Evolutionary conservation across 306 rosid genomes (phyloP), one percentile per base, ranked within the genome.

Genomic region (Cicer yamashitae): DNA sequence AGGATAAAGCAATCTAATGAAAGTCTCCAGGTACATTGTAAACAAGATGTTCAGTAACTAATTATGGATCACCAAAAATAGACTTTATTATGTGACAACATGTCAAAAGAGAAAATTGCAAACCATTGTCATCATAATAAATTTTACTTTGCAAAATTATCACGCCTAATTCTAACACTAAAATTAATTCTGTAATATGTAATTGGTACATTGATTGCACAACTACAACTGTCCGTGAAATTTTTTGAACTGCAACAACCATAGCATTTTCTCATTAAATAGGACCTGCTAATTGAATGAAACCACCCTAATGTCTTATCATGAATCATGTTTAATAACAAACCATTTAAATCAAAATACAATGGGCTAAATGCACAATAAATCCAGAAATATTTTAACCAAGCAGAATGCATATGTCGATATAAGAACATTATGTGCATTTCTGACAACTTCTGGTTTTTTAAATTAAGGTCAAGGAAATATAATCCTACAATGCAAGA

Each of bases 171-270:
- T 46, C 47, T 56, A 77, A 77, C 18, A 15, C 5, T n/a, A 52
- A 3, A 52, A 52, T 67, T 39, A 45, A 1, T 34, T 37, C 43
- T 45, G 34, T 13, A 54, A 57, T 34, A 41, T 56, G 50, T 44
- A 45, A 77, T 65, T 52, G 22, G 59, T 44, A 57, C 50, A 67
- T 77, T 67, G 67, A 76, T n/a, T 76, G 67, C 52, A 76, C 73
- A 54, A 64, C 37, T 41, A 54, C 37, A 76, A 67, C 14, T 20
- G 47, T 45, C 20, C 11, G 48, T 15, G 68, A 58, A 51, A 59
- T 11, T 18, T 45, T 37, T 34, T 45, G 70, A 7, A 18, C 53
- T 15, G 5, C 58, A 52, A 52, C 20, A 52, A 17, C 22, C 58
- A 15, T 14, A 52, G 9, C 10, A 20, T 52, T 52, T 2, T 52